Base-by-base conservation (phyloP, 768 basidiomycete genomes). In the Tricholoma saponaceum region DNA sequence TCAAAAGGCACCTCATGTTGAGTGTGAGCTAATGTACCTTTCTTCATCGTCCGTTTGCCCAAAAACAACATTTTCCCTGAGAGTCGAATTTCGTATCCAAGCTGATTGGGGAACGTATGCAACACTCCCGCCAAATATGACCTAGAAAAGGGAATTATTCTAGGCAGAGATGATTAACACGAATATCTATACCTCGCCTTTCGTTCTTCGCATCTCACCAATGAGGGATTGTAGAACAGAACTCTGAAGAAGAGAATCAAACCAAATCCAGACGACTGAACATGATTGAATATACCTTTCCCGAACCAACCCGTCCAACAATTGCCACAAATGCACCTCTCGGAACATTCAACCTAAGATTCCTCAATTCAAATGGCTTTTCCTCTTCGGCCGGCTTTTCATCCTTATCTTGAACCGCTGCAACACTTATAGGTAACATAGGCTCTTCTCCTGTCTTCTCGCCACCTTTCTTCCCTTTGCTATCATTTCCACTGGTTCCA, bases 21-120 rank as follows among this genome's bases (percentile, higher is more conserved):
- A n/a, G n/a, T n/a, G n/a, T 44, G 18, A 9, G 13, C 22, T 2
- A 60, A 65, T 16, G 41, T 7, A 82, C 82, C 71, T 77, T 12
- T 76, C 73, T 39, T 84, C 82, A 52, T 92, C 82, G 56, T 83
- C 84, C 5, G 75, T 70, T 62, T 83, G 78, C 0, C 89, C 90
- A 64, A 94, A 92, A 0, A 85, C 64, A 60, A 94, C 82, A 68
- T 94, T 94, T 52, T 88, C 81, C 22, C 83, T 78, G 23, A 92
- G 70, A 0, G 86, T 89, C 0, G 85, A 85, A 66, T 86, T 86
- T 64, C 72, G 71, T 61, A 89, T 85, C 86, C 86, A 89, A 0
- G 86, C 72, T 20, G 75, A 67, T 65, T 87, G 84, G 4, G 85
- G 80, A 0, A 83, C 82, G 64, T 85, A 86, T 0, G 83, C 81